Base-by-base conservation (phyloP, 23 red algal genomes). In the Gracilaria caudata region DNA sequence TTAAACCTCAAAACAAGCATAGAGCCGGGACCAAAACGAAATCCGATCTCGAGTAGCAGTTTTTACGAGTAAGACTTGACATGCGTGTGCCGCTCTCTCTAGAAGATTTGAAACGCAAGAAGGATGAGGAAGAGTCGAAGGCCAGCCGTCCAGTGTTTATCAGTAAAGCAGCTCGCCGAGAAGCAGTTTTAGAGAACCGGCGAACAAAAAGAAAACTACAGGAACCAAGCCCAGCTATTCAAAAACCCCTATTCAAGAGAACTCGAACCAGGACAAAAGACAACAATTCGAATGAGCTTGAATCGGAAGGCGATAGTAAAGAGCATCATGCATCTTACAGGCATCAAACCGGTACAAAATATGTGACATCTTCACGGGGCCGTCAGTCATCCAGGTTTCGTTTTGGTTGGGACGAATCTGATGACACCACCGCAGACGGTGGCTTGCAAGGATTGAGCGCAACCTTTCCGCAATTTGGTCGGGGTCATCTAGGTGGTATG, bases 331-430 rank as follows among this genome's bases (percentile, higher is more conserved):
- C 8, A 9, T 24, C 38, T 51, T 20, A 75, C 13, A 60, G 25
- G 30, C 49, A 43, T 77, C 40, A 30, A 35, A 68, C 33, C 7
- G 82, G 56, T 41, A 84, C 79, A 41, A 81, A 39, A 43, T 68
- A 76, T 41, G 82, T 78, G 64, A 73, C 34, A 73, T 78, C 63
- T 21, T 83, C 66, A 70, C 73, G 60, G 26, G 57, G 56, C 6
- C 55, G 82, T 14, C 72, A 73, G 16, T 82, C 63, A 46, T 84
- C 64, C 23, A 89, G 83, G 23, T 97, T 97, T 83, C 82, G 78
- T 25, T 97, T 93, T 74, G 94, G 92, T 61, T 97, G 94, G 94
- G 94, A 97, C 49, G 86, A 86, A n/a, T 57, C 81, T n/a, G 94
- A 97, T 49, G 94, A 97, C 49, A 97, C 94, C 0, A 26, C 83